Conservation (phyloP, 225 moss, liverwort and hornwort genomes). For the Neckera pumila region DNA sequence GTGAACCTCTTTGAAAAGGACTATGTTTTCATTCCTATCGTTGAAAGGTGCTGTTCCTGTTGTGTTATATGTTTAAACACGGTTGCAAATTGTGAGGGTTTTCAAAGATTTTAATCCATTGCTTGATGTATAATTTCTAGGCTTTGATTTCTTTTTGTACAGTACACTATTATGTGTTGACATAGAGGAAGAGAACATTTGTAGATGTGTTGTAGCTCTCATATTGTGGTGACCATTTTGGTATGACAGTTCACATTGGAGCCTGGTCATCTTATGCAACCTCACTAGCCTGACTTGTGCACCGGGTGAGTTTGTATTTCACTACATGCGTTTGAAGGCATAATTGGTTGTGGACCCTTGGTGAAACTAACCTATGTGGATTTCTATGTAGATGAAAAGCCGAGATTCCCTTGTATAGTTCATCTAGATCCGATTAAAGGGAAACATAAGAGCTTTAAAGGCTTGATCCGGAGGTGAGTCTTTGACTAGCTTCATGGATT, state of each 20-base stretch:
- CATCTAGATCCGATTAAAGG: conserved; percentile 9
- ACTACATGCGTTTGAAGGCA: not conserved
- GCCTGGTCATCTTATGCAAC: not conserved
- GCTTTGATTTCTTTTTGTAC: not conserved
- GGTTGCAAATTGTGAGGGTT: not conserved
- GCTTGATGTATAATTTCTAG: not conserved
- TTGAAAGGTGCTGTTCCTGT: not conserved
- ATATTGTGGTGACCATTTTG: not conserved
- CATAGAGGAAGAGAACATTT: not conserved
- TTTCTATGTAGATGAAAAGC: not conserved
- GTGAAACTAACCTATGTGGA: accelerated
- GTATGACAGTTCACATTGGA: not conserved
- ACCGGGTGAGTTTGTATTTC: not conserved
- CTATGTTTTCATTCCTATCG: not conserved
- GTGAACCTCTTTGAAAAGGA: not conserved
- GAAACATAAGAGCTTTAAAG: not conserved
- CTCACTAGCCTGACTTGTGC: not conserved
- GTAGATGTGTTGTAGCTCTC: not conserved
- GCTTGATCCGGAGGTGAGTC: not conserved
- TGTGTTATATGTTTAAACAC: not conserved
- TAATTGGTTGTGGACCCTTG: too few relatives aligned
- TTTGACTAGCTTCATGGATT: not conserved
- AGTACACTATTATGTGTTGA: not conserved
- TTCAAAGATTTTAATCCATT: not conserved
- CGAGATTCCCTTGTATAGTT: not conserved